These are phyloP conservation scores for Vanrija sp. DNA, from an alignment of 1,284 basidiomycete genomes.

Conservation along the genomic window DNA sequence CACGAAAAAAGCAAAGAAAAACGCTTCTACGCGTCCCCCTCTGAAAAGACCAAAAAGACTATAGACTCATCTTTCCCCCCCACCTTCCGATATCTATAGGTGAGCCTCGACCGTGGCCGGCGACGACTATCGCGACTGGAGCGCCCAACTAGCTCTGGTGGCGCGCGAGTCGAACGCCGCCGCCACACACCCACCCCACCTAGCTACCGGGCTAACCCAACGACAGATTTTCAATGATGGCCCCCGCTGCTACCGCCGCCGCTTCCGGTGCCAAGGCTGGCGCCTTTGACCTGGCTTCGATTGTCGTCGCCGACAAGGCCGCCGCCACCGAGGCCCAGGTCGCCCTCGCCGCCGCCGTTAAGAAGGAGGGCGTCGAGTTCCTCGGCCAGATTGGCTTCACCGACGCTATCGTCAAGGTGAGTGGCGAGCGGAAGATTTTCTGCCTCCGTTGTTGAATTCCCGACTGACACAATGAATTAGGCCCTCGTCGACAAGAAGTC, in stretches of 20 bases:
- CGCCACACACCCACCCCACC: no score
- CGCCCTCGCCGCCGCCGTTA: conserved; percentile 65
- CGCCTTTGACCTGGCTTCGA: conserved; percentile 47
- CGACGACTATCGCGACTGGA: no score
- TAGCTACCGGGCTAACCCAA: background rate
- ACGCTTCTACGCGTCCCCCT: background rate
- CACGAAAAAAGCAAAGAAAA: background rate
- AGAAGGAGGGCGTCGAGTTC: conserved; percentile 81
- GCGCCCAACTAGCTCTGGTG: background rate
- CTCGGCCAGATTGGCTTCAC: conserved; percentile 72
- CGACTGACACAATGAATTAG: conserved; percentile 11
- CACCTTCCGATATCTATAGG: conserved; percentile 1
- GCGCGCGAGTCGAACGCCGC: background rate
- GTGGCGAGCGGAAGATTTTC: conserved; percentile 11
- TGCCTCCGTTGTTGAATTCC: background rate
- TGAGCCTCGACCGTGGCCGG: background rate
- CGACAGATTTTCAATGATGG: conserved; percentile 32
- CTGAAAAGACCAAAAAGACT: background rate
- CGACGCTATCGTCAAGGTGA: conserved; percentile 70
- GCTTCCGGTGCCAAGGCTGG: conserved; percentile 39
- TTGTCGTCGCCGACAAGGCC: conserved; percentile 50
- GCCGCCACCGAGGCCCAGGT: conserved; percentile 66
- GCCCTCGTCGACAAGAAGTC: conserved; percentile 59
- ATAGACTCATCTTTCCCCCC: conserved; percentile 1
- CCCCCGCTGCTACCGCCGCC: conserved; percentile 44